These are phyloP conservation scores for Bipolaris oryzae DNA, from an alignment of 2,329 filamentous ascomycete genomes.

Conservation along the genomic window DNA sequence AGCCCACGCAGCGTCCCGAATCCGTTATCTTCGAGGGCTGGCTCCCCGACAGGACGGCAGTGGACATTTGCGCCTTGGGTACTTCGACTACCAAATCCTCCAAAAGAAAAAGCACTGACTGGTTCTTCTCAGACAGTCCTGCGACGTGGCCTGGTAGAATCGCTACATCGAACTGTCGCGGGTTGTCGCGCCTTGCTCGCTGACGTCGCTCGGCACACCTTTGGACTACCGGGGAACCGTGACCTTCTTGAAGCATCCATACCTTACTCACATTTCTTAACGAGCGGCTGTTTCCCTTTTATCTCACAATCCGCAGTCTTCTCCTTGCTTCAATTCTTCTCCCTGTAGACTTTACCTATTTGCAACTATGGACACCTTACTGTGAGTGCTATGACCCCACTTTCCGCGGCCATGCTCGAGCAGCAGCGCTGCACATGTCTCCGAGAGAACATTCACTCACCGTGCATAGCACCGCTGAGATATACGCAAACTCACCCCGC, in stretches of 20 bases:
- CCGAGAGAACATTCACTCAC: constrained; percentile 24
- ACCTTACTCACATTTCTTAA: constrained; percentile 15
- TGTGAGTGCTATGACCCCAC: constrained; percentile 56
- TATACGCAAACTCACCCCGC: constrained; percentile 86
- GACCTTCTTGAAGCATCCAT: constrained; percentile 25
- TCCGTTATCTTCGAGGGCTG: constrained; percentile 14
- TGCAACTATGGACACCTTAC: constrained; percentile 63
- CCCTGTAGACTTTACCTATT: constrained; percentile 14
- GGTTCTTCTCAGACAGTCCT: constrained; percentile 12
- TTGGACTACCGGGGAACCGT: constrained; percentile 23
- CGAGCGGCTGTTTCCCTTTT: constrained; percentile 9
- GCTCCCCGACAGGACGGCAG: constrained; percentile 8
- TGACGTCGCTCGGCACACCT: constrained; percentile 30
- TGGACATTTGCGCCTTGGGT: constrained; percentile 24
- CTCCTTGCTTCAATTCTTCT: constrained; percentile 8
- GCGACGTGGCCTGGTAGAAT: constrained; percentile 17
- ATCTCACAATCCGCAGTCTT: constrained; percentile 10
- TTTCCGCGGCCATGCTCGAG: constrained; percentile 18
- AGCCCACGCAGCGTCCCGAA: constrained; percentile 17
- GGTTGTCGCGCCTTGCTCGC: constrained; percentile 26
- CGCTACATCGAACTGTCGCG: constrained; percentile 15
- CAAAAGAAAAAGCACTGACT: constrained; percentile 10
- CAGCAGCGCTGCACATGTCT: constrained; percentile 3
- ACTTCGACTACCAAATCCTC: constrained; percentile 11
- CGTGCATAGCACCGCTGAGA: constrained; percentile 76